A percentile compares a stretch with the other conserved stretches of the same genome.
Evolutionary conservation across 1,139 yeast genomes (phyloP).

Genomic region (Starmera stellimalicola): DNA sequence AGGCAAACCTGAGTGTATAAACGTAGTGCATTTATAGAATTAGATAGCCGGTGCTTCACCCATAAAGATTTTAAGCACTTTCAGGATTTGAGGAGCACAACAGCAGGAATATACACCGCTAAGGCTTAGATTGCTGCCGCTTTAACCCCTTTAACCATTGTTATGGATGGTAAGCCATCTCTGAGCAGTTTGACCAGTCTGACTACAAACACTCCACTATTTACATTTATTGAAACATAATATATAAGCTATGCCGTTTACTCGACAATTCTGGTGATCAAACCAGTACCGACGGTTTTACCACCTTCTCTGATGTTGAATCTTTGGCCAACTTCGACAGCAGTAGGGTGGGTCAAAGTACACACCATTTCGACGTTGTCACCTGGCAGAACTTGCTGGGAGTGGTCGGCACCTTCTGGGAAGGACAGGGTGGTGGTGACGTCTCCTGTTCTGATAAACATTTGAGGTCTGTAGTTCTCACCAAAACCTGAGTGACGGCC

Average conservation of each 20-base stretch:
- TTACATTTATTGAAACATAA: not conserved
- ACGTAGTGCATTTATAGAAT: too few species aligned
- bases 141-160: too few species aligned
- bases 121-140: too few species aligned
- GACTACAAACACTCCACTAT: not conserved
- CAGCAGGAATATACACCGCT: too few species aligned
- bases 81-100: too few species aligned
- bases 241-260: constrained; percentile 8
- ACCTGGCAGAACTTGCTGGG: constrained; percentile 94
- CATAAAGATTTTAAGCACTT: too few species aligned
- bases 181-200: too few species aligned
- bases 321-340: constrained; percentile 93
- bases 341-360: constrained; percentile 84
- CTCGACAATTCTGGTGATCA: constrained; percentile 87
- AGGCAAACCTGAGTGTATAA: too few species aligned
- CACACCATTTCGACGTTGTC: constrained; percentile 97
- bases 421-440: constrained; percentile 86
- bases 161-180: too few species aligned
- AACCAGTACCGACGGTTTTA: constrained; percentile 97
- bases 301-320: constrained; percentile 99
- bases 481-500: constrained; percentile 98
- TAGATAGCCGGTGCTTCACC: too few species aligned
- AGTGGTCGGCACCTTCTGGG: constrained; percentile 87
- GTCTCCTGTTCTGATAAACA: constrained; percentile 93
- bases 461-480: constrained; percentile 96